Evolutionary conservation across 257 asterid genomes (phyloP), one percentile per base, ranked within the genome.

Genomic region (Cruciata laevipes): DNA sequence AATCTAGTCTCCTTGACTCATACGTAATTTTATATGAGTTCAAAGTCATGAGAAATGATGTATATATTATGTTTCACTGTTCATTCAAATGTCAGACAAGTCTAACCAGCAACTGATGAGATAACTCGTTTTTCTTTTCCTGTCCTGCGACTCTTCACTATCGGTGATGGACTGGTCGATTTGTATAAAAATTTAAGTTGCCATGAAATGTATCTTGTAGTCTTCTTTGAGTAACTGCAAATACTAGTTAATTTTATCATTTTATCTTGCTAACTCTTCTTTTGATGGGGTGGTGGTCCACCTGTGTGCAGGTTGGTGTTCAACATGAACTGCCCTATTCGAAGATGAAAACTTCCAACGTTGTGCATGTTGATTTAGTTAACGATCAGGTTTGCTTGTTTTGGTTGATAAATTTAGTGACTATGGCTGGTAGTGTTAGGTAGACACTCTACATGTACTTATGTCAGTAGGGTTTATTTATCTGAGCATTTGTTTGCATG

Each of bases 251-350:
- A 21, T 61, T 12, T 24, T 31, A 18, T 40, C 17, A 61, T 61
- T 60, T 21, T 71, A 27, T 25, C 58, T 32, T 23, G 66, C 68
- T 62, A 33, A 35, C 35, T 44, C 37, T 61, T 38, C 10, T 31
- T 17, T n/a, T 73, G 20, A 47, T 47, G 55, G 55, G 55, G 55
- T 23, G 31, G 14, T 38, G 8, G 42, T 27, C 67, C 24, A 61
- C n/a, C 42, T 24, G 69, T 62, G n/a, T 72, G 84, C 90, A 89
- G 98, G 91, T 83, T 74, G 97, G 98, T 60, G 69, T 87, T 79
- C 95, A 87, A 75, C 84, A 87, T 74, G 83, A 85, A 72, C 77
- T 79, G 31, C 70, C 80, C 20, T 84, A 85, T 69, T 67, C 81
- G 85, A 92, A 84, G 87, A 77, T 67, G 78, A 89, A 76, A 83